Conservation (phyloP, 2,329 filamentous ascomycete species). For the Aureobasidium sp. region DNA sequence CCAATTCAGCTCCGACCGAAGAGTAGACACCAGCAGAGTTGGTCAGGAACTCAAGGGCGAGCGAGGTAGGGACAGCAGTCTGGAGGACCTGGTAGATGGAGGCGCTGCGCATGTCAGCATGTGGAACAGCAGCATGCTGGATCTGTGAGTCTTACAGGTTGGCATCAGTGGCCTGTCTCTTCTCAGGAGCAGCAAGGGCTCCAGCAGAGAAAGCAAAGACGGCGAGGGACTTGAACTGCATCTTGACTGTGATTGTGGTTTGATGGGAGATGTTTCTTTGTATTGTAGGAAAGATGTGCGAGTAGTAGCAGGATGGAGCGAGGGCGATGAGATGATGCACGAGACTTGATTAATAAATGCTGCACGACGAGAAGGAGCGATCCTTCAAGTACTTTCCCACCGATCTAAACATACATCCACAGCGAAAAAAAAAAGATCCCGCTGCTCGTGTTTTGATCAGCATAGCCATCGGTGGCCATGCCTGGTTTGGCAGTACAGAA, state of each 20-base stretch:
- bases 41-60: slow-evolving; percentile 32
- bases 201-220: slow-evolving; percentile 20
- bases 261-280: slow-evolving; percentile 4
- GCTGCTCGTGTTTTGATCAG: not conserved
- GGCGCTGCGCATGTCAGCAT: slow-evolving; percentile 19
- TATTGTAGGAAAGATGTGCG: not conserved
- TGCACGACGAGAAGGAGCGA: slow-evolving; percentile 1
- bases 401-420: not conserved
- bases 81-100: slow-evolving; percentile 35
- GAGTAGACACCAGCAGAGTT: slow-evolving; percentile 33
- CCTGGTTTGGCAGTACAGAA: not conserved
- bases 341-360: not conserved
- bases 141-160: slow-evolving; percentile 6
- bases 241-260: slow-evolving; percentile 14
- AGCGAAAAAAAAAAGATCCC: slow-evolving; percentile 4
- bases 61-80: slow-evolving; percentile 36
- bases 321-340: not conserved
- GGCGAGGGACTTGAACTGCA: slow-evolving; percentile 23
- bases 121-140: not conserved
- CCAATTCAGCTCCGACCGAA: slow-evolving; percentile 35
- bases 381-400: slow-evolving; percentile 4
- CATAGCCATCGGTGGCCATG: not conserved
- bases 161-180: slow-evolving; percentile 14
- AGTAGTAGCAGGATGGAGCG: not conserved
- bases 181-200: slow-evolving; percentile 18